Evolutionary conservation across 345 rosid genomes (phyloP).

Genomic region (Gossypium stocksii): DNA sequence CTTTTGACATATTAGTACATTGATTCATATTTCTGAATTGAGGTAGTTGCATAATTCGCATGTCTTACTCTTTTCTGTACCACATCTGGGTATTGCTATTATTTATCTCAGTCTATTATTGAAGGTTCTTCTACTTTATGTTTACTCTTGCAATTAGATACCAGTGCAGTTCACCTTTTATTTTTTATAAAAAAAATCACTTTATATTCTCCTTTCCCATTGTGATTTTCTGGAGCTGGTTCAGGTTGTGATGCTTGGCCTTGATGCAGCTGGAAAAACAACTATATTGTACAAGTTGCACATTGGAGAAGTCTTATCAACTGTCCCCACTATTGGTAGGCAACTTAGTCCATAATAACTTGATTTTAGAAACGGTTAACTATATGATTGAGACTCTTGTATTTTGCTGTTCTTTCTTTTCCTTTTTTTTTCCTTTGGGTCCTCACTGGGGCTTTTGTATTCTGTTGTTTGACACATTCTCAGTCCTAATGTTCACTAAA

Average conservation of each 20-base stretch:
- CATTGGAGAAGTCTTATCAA: constrained; percentile 93
- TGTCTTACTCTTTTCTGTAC: not conserved
- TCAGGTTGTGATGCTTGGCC: constrained; percentile 96
- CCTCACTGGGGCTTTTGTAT: not conserved
- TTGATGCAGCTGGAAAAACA: constrained; percentile 97
- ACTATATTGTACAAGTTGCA: constrained; percentile 94
- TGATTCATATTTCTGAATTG: not conserved
- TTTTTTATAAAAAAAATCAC: no score
- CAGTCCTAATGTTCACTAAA: not conserved
- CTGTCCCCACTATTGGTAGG: constrained; percentile 95
- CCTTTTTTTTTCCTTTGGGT: not conserved
- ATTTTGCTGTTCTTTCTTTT: not conserved
- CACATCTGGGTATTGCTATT: not conserved
- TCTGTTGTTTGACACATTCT: not conserved
- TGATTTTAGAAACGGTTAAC: not conserved
- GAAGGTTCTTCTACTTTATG: not conserved
- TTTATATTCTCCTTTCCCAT: constrained; percentile 1
- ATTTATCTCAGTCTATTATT: not conserved
- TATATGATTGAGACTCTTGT: not conserved
- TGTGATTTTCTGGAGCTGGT: constrained; percentile 25
- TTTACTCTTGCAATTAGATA: not conserved
- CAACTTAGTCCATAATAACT: constrained; percentile 7
- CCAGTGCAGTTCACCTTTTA: not conserved
- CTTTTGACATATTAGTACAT: not conserved
- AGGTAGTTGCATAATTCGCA: not conserved